These are phyloP conservation scores for Ilex paraguariensis DNA, from an alignment of 305 asterid genomes.

Conservation along the genomic window DNA sequence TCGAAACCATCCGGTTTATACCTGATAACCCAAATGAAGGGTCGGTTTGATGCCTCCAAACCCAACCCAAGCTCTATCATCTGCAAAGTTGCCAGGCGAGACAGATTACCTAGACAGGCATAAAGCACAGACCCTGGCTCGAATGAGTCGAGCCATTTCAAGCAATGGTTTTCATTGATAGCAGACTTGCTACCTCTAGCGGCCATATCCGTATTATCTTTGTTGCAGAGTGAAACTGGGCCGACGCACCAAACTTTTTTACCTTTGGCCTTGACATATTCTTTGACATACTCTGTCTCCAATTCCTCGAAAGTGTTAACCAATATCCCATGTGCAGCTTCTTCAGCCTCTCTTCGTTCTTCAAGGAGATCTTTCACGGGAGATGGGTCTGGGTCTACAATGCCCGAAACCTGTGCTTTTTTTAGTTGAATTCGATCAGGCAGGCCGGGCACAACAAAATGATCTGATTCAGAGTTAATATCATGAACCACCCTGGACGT, in stretches of 20 bases:
- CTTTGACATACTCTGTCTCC: background rate
- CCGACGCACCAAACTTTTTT: background rate
- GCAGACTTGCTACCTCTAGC: background rate
- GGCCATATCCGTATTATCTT: background rate
- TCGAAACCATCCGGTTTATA: too few relatives aligned
- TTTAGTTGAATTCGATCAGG: conserved; percentile 39
- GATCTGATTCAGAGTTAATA: conserved; percentile 36
- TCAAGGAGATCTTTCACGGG: conserved; percentile 15
- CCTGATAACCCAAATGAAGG: too few relatives aligned
- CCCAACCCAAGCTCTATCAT: background rate
- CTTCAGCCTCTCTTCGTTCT: background rate
- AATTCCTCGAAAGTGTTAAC: background rate
- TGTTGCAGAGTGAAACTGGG: background rate
- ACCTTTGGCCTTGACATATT: background rate
- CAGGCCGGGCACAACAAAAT: conserved; percentile 40
- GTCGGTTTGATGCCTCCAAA: too few relatives aligned
- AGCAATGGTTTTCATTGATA: background rate
- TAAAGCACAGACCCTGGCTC: background rate
- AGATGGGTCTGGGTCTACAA: conserved; percentile 6
- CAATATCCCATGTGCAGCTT: background rate
- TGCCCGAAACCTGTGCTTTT: conserved; percentile 33
- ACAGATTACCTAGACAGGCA: background rate
- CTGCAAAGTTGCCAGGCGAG: background rate
- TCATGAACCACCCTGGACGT: conserved; percentile 16
- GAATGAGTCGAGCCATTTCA: background rate